Evolutionary conservation across 1,139 yeast species (phyloP).

Genomic region (Debaryomyces fabryi): DNA sequence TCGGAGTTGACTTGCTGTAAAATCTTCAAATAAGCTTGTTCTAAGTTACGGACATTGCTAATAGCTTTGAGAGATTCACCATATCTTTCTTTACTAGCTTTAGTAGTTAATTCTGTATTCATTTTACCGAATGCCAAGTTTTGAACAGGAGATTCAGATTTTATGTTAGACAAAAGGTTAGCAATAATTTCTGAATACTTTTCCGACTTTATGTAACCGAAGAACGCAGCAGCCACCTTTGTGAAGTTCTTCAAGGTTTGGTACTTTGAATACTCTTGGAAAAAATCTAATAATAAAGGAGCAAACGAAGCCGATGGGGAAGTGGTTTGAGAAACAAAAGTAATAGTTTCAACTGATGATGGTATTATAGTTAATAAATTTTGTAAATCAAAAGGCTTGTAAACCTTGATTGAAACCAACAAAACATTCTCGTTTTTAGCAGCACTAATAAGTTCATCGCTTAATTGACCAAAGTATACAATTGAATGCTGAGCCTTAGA

Average conservation of each 20-base stretch:
- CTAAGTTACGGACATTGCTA: slow-evolving; percentile 55
- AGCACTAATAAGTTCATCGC: slow-evolving; percentile 44
- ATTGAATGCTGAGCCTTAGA: slow-evolving; percentile 51
- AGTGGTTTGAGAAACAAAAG: slow-evolving; percentile 63
- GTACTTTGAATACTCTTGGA: slow-evolving; percentile 56
- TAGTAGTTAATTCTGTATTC: slow-evolving; percentile 32
- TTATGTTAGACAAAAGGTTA: slow-evolving; percentile 55
- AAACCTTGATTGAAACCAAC: slow-evolving; percentile 60
- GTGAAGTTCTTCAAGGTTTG: slow-evolving; percentile 51
- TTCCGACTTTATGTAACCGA: slow-evolving; percentile 51
- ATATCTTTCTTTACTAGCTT: slow-evolving; percentile 28
- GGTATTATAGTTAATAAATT: slow-evolving; percentile 58
- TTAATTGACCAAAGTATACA: slow-evolving; percentile 63
- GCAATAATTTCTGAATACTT: slow-evolving; percentile 49
- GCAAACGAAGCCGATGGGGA: slow-evolving; percentile 54
- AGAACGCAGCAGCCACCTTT: slow-evolving; percentile 60
- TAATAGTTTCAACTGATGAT: slow-evolving; percentile 55
- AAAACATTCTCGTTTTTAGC: slow-evolving; percentile 48
- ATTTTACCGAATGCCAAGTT: slow-evolving; percentile 61
- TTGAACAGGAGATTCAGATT: slow-evolving; percentile 59
- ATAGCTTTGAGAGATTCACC: slow-evolving; percentile 36
- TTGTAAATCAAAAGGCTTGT: slow-evolving; percentile 69
- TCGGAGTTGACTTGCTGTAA: slow-evolving; percentile 62
- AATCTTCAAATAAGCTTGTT: slow-evolving; percentile 77
- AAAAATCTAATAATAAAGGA: slow-evolving; percentile 72